Base-by-base conservation (phyloP, 352 stramenopile species). In the Globisporangium canariense region DNA sequence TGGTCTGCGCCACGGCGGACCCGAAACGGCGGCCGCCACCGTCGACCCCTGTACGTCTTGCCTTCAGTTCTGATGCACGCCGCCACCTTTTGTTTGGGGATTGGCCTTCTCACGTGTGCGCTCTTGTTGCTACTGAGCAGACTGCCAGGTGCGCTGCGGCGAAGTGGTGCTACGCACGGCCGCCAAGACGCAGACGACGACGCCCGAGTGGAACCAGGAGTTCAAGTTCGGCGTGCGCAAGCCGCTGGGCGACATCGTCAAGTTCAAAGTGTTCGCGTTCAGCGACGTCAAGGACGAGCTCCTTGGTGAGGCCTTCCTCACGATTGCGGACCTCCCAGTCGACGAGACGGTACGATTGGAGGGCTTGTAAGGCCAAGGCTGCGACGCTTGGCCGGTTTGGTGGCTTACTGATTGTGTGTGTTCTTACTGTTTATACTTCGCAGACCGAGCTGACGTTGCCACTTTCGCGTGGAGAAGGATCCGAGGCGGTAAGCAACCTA, bases 131-230 rank as follows among this genome's bases (percentile, higher is more conserved):
- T 47, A 40, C 25, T 62, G 49, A 49, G 6, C 62, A 92, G 81
- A 87, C 62, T 88, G 80, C 45, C 75, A 84, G 55, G 73, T 82
- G 11, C 69, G 77, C 30, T 90, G 83, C 40, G 83, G 83, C 4
- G 68, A 75, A 16, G 73, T 79, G 25, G 70, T 81, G 43, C 43
- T 81, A 47, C 73, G 79, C 34, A 90, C 79, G 4, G 77, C 77
- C 13, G 69, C 74, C 0, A 66, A 78, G 58, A 47, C 59, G 54
- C 72, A 80, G 64, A 88, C 83, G 22, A 77, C 66, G 55, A 64
- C 62, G 56, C 83, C 83, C 0, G 54, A 71, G 50, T 92, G 81
- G 83, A 60, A 73, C 20, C 70, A 88, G 47, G 73, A 78, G 46
- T 76, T 86, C 58, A 77, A 68, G 13, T 88, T 92, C 38, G 77